Percentiles rank a stretch among this genome's conserved stretches.
Evolutionary conservation across 2,329 filamentous ascomycete genomes (phyloP).

Genomic region (Hypomyces rosellus): DNA sequence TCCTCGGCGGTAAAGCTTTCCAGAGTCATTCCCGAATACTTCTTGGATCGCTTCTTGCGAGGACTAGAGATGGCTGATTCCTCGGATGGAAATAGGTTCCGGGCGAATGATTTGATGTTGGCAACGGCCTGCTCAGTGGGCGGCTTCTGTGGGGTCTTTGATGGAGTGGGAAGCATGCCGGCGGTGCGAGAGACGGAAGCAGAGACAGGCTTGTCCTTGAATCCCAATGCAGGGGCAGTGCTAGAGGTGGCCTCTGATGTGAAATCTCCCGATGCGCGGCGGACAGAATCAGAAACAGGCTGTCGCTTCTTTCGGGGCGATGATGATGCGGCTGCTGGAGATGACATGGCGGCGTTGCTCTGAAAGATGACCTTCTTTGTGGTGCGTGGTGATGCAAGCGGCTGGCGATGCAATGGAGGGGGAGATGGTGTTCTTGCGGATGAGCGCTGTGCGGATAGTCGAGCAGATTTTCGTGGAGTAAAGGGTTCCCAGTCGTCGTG

Average conservation of each 20-base stretch:
- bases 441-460: conserved; percentile 52
- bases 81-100: conserved; percentile 56
- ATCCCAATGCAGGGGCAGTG: conserved; percentile 37
- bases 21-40: conserved; percentile 48
- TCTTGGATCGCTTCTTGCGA: conserved; percentile 52
- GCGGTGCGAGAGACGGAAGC: conserved; percentile 27
- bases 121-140: conserved; percentile 44
- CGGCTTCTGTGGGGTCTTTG: conserved; percentile 68
- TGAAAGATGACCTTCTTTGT: conserved; percentile 26
- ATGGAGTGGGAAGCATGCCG: conserved; percentile 68
- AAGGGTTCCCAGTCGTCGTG: conserved; percentile 67
- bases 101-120: conserved; percentile 49
- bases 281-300: conserved; percentile 40
- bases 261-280: conserved; percentile 40
- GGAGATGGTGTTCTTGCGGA: conserved; percentile 53
- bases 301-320: conserved; percentile 48
- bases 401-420: conserved; percentile 27
- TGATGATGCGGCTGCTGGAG: conserved; percentile 32
- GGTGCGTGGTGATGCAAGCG: conserved; percentile 26
- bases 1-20: conserved; percentile 54
- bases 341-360: conserved; percentile 27
- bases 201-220: conserved; percentile 20
- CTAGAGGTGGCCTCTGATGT: conserved; percentile 37
- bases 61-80: conserved; percentile 54
- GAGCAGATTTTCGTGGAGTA: conserved; percentile 62